A percentile compares a stretch with the other conserved stretches of the same genome.
Conservation (phyloP, 2,329 filamentous ascomycete genomes). For the Pseudogymnoascus sp. region DNA sequence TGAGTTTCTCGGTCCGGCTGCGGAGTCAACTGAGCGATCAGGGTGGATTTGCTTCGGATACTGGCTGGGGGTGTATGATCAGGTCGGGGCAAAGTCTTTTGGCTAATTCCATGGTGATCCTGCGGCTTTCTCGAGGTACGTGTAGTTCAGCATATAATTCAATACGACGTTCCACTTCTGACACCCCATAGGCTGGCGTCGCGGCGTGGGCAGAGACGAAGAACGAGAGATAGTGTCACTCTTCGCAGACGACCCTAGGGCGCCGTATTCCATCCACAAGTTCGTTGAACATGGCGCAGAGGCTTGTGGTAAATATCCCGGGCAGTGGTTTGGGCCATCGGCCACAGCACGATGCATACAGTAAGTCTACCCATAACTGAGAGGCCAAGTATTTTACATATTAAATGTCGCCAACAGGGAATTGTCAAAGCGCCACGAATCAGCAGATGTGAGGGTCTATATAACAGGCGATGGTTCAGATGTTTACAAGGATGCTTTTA, state of each 20-base stretch:
- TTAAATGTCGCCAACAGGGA: slow-evolving; percentile 45
- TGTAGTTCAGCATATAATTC: not conserved
- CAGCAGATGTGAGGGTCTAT: slow-evolving; percentile 68
- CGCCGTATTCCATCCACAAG: slow-evolving; percentile 89
- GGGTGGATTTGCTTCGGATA: slow-evolving; percentile 81
- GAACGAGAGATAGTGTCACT: slow-evolving; percentile 68
- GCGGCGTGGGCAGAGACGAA: slow-evolving; percentile 47
- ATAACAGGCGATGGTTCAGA: slow-evolving; percentile 84
- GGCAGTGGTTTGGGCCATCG: slow-evolving; percentile 98
- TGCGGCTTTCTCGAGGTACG: slow-evolving; percentile 71
- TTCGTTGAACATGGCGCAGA: slow-evolving; percentile 84
- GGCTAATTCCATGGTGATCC: slow-evolving; percentile 71
- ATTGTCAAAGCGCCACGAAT: slow-evolving; percentile 58
- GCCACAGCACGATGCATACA: slow-evolving; percentile 91
- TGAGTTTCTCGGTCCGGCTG: slow-evolving; percentile 79
- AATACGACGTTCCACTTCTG: slow-evolving; percentile 9
- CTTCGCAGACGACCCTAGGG: slow-evolving; percentile 79
- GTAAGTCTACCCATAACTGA: slow-evolving; percentile 43
- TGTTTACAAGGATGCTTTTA: slow-evolving; percentile 85
- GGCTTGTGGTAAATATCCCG: slow-evolving; percentile 87
- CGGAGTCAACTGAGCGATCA: slow-evolving; percentile 73
- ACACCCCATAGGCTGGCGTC: slow-evolving; percentile 61
- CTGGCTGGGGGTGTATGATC: slow-evolving; percentile 99
- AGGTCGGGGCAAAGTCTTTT: slow-evolving; percentile 88
- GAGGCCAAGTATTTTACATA: slow-evolving; percentile 16